Percentiles rank a stretch among this genome's conserved stretches.
phyloP scores from a whole-genome alignment of 2,329 filamentous ascomycete species.

The Verticillium nubilum region DNA sequence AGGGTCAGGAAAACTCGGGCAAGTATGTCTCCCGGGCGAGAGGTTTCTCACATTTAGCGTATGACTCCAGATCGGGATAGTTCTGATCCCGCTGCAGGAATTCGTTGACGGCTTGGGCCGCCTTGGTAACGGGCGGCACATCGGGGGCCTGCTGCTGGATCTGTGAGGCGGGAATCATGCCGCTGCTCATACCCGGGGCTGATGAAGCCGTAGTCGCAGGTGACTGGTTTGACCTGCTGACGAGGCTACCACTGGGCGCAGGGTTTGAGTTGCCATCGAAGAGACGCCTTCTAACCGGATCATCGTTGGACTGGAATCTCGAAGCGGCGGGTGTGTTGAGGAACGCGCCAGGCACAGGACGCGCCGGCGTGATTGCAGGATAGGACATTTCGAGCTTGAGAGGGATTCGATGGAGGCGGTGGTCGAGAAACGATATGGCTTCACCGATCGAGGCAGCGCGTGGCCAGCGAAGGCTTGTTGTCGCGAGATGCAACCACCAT shows the following conservation, averaged over 20 bases:
- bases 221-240: conserved; percentile 7
- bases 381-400: conserved; percentile 44
- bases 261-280: conserved; percentile 29
- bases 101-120: conserved; percentile 76
- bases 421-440: neutral
- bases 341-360: conserved; percentile 70
- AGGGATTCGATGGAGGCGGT: conserved; percentile 11
- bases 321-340: conserved; percentile 62
- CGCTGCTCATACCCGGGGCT: conserved; percentile 15
- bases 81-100: conserved; percentile 69
- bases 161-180: conserved; percentile 24
- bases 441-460: conserved; percentile 8
- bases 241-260: conserved; percentile 4
- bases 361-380: conserved; percentile 58
- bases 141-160: conserved; percentile 40
- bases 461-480: conserved; percentile 11
- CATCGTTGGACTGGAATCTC: conserved; percentile 30
- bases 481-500: conserved; percentile 14
- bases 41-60: conserved; percentile 70
- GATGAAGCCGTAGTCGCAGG: conserved; percentile 17
- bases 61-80: conserved; percentile 85
- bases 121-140: conserved; percentile 69
- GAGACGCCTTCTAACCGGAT: conserved; percentile 46
- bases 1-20: conserved; percentile 17
- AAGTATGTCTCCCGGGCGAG: neutral